Percentiles rank a stretch among this genome's conserved stretches.
These are phyloP conservation scores for Calonectria pauciramosa DNA, from an alignment of 2,329 filamentous ascomycete species.

Conservation along the genomic window DNA sequence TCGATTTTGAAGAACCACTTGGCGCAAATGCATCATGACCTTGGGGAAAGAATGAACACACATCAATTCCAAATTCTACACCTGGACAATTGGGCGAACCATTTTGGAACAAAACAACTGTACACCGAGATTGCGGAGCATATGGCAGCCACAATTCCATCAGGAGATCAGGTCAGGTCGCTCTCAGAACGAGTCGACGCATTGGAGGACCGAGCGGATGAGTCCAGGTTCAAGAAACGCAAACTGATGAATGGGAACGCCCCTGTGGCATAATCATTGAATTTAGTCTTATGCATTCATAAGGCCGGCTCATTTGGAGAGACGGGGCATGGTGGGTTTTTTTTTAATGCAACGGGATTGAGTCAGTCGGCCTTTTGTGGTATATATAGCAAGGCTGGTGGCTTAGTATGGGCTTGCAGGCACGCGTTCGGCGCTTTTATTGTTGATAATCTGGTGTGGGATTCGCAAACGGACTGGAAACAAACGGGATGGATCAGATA, in stretches of 20 bases:
- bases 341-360: not conserved
- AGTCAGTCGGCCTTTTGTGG: not conserved
- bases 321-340: not conserved
- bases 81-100: constrained; percentile 64
- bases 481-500: not conserved
- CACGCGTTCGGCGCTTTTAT: not conserved
- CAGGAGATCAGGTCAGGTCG: constrained; percentile 31
- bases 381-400: not conserved
- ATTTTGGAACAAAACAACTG: constrained; percentile 60
- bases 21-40: constrained; percentile 32
- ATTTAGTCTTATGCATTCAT: not conserved
- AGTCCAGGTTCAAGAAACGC: constrained; percentile 39
- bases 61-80: constrained; percentile 54
- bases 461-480: not conserved
- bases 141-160: constrained; percentile 48
- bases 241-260: constrained; percentile 39
- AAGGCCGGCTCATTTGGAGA: not conserved
- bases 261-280: constrained; percentile 2
- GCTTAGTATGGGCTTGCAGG: not conserved
- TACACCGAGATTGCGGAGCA: constrained; percentile 56
- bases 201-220: constrained; percentile 37
- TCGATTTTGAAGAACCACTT: constrained; percentile 8
- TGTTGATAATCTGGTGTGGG: constrained; percentile 1
- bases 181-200: constrained; percentile 35
- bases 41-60: constrained; percentile 40